A percentile compares a stretch with the other conserved stretches of the same genome.
Conservation (phyloP, 139 green algal species). For the Chloropicon primus region DNA sequence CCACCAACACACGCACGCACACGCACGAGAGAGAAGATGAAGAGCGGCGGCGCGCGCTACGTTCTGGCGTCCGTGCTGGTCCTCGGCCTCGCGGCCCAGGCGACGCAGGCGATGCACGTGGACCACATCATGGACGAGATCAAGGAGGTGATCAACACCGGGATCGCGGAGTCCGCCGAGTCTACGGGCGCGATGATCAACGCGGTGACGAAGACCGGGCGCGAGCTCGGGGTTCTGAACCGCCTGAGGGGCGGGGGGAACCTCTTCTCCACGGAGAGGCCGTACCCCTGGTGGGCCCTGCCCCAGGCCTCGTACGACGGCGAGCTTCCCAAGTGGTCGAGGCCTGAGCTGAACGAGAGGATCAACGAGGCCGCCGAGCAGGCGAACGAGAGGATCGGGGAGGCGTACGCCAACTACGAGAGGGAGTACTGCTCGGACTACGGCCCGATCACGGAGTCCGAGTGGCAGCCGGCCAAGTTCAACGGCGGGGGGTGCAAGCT, state of each 20-base stretch:
- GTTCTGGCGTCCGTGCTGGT: background rate
- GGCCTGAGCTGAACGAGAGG: background rate
- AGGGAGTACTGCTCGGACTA: background rate
- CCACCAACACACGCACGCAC: background rate
- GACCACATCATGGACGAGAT: background rate
- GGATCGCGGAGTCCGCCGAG: background rate
- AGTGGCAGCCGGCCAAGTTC: background rate
- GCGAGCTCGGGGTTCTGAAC: background rate
- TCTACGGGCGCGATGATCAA: background rate
- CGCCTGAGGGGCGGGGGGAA: background rate
- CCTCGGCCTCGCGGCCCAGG: too few relatives aligned
- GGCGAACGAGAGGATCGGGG: background rate
- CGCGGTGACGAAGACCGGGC: background rate
- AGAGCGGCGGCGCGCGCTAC: background rate
- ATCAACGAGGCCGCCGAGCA: background rate
- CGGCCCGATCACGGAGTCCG: background rate
- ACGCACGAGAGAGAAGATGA: background rate
- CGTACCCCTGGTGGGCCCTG: background rate
- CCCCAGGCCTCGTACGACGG: background rate
- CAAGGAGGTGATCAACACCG: background rate
- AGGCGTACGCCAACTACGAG: background rate
- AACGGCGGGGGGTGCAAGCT: background rate
- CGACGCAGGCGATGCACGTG: background rate
- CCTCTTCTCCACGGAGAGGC: background rate
- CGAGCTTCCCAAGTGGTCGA: background rate